Base-by-base conservation (phyloP, 75 land plant species). In the Chamaecyparis obtusa region DNA sequence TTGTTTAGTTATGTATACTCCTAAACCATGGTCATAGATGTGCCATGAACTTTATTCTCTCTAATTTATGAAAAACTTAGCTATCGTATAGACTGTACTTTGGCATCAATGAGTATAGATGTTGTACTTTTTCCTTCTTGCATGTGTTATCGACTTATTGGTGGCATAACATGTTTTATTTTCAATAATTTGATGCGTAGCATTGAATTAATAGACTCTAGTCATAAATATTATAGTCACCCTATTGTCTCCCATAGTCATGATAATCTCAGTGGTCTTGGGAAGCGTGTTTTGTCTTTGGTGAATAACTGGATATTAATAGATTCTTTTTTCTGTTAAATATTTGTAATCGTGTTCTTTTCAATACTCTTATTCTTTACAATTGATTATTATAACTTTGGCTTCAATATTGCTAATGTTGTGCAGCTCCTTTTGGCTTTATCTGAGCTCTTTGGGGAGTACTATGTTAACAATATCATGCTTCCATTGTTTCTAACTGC, bases 401-500 rank as follows among this genome's bases (percentile, higher is more conserved):
- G n/a, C 71, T 51, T 32, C 14, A 35, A 69, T 86, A 13, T 71
- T 24, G 35, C n/a, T 86, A 74, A 80, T 86, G 17, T 36, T 15
- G 30, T 90, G 92, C 95, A 97, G 99, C 86, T 94, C 77, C 91
- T 97, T 87, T 83, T 95, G 90, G 86, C 88, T 79, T 88, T 92
- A 41, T 87, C 92, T 77, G 85, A 92, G 55, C 86, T 37, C 16
- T 98, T 94, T 92, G 99, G 99, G 44, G 91, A 93, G 79, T 64
- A 88, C 46, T 96, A 93, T 85, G 88, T 92, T 49, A 88, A 88
- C 5, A 89, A 88, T 71, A 91, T 98, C 72, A 92, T 98, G 96
- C 90, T 94, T 55, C 99, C 99, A 19, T 89, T 94, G n/a, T 94
- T 98, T 88, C 87, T 94, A 32, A 86, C 93, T 78, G 94, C 96